These are phyloP conservation scores for Tetracladium setigerum DNA, from an alignment of 495 filamentous ascomycete genomes.

Conservation along the genomic window DNA sequence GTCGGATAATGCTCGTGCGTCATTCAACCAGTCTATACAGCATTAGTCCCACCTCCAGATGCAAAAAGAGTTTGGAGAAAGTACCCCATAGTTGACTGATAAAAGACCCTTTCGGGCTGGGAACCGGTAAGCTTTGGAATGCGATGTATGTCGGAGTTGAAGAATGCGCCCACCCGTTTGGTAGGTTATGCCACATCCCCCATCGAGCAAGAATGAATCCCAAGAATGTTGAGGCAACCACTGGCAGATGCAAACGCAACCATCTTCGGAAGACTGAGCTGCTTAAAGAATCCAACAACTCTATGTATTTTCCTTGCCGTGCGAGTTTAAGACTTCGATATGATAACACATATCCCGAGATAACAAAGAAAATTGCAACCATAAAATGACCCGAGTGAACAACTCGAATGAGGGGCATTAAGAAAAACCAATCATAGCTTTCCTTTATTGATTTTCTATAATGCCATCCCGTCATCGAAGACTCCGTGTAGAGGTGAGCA, in stretches of 20 bases:
- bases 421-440: slow-evolving; percentile 35
- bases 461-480: slow-evolving; percentile 32
- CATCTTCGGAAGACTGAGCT: slow-evolving; percentile 56
- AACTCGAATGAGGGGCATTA: slow-evolving; percentile 53
- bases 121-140: too few species aligned
- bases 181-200: too few species aligned
- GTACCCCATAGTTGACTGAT: too few species aligned
- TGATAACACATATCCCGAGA: slow-evolving; percentile 61
- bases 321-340: slow-evolving; percentile 51
- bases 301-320: slow-evolving; percentile 33
- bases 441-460: too few species aligned
- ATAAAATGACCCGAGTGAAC: slow-evolving; percentile 56
- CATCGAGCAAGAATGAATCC: slow-evolving; percentile 41
- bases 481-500: slow-evolving; percentile 31
- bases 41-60: slow-evolving; percentile 42
- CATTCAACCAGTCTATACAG: slow-evolving; percentile 25
- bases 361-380: slow-evolving; percentile 67
- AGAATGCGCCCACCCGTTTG: too few species aligned
- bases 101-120: too few species aligned
- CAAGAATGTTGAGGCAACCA: slow-evolving; percentile 45
- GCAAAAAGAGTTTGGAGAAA: too few species aligned
- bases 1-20: not conserved
- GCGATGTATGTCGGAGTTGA: too few species aligned
- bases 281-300: slow-evolving; percentile 29
- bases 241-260: slow-evolving; percentile 54